phyloP scores from a whole-genome alignment of 139 green algal genomes.

The Chlamydomonas asymmetrica region DNA sequence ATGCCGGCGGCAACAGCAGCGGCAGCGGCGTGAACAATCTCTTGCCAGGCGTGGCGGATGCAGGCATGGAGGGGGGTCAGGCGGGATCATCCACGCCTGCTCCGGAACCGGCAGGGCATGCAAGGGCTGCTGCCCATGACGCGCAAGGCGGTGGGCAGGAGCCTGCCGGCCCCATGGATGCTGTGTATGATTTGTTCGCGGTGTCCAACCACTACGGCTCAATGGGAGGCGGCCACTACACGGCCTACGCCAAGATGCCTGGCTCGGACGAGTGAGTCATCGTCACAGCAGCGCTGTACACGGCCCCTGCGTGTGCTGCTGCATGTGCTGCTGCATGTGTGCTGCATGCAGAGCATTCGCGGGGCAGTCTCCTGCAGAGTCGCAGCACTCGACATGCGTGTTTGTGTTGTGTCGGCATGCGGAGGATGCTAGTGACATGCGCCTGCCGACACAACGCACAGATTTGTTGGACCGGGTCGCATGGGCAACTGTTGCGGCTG shows the following conservation, averaged over 20 bases:
- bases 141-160: too few relatives aligned
- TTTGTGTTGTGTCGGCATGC: not conserved
- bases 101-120: too few relatives aligned
- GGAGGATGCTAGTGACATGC: too few relatives aligned
- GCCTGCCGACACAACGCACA: too few relatives aligned
- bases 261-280: slow-evolving; percentile 11
- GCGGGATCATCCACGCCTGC: too few relatives aligned
- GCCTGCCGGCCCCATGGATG: slow-evolving; percentile 21
- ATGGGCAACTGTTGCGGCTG: too few relatives aligned
- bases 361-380: not conserved
- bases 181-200: slow-evolving; percentile 91
- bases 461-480: too few relatives aligned
- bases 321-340: not conserved
- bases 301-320: not conserved
- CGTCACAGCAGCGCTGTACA: not conserved
- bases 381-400: not conserved
- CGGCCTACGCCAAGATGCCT: slow-evolving; percentile 75
- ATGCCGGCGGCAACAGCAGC: too few relatives aligned
- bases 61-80: too few relatives aligned
- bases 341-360: not conserved
- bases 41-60: too few relatives aligned
- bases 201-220: slow-evolving; percentile 93
- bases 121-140: too few relatives aligned
- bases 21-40: too few relatives aligned
- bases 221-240: slow-evolving; percentile 96